Percentiles rank a stretch among this genome's conserved stretches.
Evolutionary conservation across 192 early-diverging fungal genomes (phyloP).

Genomic region (Coemansia sp.): DNA sequence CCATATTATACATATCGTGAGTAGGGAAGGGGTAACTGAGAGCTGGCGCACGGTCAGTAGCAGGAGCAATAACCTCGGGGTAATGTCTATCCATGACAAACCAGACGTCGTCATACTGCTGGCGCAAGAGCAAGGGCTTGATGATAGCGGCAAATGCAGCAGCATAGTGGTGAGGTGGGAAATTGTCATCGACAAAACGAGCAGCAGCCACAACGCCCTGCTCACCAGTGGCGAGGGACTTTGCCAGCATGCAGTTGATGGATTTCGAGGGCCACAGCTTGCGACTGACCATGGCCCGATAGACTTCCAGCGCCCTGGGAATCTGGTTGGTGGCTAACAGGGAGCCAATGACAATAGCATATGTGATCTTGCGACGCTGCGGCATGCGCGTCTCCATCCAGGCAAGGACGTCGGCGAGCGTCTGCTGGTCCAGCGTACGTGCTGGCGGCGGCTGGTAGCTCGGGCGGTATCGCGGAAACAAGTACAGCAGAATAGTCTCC

Average conservation of each 20-base stretch:
- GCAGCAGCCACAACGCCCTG: background rate
- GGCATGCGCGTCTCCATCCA: conserved; percentile 27
- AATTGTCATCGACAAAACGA: conserved; percentile 14
- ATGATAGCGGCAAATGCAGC: conserved; percentile 21
- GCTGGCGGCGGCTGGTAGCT: conserved; percentile 9
- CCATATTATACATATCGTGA: conserved; percentile 32
- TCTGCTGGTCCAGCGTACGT: conserved; percentile 1
- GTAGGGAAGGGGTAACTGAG: conserved; percentile 21
- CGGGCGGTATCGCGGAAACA: conserved; percentile 17
- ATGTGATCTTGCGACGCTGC: conserved; percentile 8
- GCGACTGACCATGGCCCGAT: conserved; percentile 17
- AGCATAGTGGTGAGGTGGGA: conserved; percentile 33
- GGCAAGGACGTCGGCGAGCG: conserved; percentile 5
- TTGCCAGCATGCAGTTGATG: conserved; percentile 42
- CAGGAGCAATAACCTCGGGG: conserved; percentile 4
- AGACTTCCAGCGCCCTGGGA: conserved; percentile 26
- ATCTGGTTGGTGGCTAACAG: conserved; percentile 15
- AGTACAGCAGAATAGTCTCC: conserved; percentile 29
- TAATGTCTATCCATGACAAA: conserved; percentile 22
- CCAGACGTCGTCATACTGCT: conserved; percentile 22
- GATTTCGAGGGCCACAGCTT: conserved; percentile 30
- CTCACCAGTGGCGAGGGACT: conserved; percentile 4
- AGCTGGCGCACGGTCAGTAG: background rate
- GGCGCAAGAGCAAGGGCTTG: conserved; percentile 12
- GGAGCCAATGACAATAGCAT: conserved; percentile 21